A percentile compares a stretch with the other conserved stretches of the same genome.
Evolutionary conservation across 106 monocot species (phyloP).

Genomic region (Narthecium ossifragum): DNA sequence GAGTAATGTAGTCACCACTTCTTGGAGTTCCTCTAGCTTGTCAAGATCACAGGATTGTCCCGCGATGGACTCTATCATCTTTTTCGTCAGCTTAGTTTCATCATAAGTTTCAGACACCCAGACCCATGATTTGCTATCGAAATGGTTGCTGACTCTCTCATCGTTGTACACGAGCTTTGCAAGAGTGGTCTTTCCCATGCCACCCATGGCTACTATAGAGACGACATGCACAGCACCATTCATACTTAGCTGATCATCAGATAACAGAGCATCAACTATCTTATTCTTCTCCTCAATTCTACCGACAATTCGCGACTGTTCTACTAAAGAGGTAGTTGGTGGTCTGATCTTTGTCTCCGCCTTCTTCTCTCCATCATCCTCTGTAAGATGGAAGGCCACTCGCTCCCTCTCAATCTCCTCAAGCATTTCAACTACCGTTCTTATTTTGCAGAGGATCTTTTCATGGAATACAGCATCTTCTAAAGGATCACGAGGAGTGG

Average conservation of each 20-base stretch:
- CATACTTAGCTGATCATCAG: background rate
- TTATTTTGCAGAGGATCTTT: background rate
- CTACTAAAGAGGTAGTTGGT: background rate
- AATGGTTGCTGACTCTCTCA: conserved; percentile 1
- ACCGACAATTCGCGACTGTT: background rate
- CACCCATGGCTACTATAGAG: conserved; percentile 23
- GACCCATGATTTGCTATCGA: conserved; percentile 20
- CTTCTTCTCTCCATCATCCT: background rate
- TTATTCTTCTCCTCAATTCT: background rate
- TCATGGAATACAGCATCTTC: background rate
- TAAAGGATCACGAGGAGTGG: background rate
- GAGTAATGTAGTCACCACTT: background rate
- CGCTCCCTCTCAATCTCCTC: background rate
- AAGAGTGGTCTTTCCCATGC: conserved; percentile 37
- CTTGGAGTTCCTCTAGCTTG: conserved; percentile 8
- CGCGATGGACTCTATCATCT: conserved; percentile 6
- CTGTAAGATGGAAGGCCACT: background rate
- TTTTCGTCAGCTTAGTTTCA: background rate
- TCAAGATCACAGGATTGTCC: conserved; percentile 4
- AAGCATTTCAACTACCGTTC: background rate
- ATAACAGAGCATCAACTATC: background rate
- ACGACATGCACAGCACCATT: background rate
- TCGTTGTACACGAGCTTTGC: conserved; percentile 23
- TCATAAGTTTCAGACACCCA: conserved; percentile 17
- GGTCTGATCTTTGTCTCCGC: background rate